Base-by-base conservation (phyloP, 129 eudicot species). In the Pulicaria dysenterica region DNA sequence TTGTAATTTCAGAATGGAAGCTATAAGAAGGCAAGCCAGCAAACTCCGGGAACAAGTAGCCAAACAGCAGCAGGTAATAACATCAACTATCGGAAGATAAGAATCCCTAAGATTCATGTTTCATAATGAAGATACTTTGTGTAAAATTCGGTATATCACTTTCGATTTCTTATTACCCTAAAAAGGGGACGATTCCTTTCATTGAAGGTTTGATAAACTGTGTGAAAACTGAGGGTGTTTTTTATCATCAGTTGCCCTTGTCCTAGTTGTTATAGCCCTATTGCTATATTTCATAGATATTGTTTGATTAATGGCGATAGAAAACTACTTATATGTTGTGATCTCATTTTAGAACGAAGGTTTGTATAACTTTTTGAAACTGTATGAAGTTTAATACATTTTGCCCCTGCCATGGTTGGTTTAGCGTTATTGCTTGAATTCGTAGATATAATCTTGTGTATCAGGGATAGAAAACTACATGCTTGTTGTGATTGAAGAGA, bases 1-100 rank as follows among this genome's bases (percentile, higher is more conserved):
- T 62, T 73, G 43, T n/a, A 73, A 48, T 14, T 24, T 37, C 42
- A 17, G 37, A 7, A 93, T 93, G 98, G 98, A 93, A 51, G 92
- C 98, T 48, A 82, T 93, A 36, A 79, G 83, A 85, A 93, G 75
- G 81, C 98, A 93, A 85, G 98, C 98, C 6, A 93, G 83, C 79
- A 93, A 90, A 84, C 75, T 93, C 13, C 82, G 98, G 69, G 98
- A 93, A 58, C 98, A 93, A 93, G 98, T 93, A 39, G 92, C 96
- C 60, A 93, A 87, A 76, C 98, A 93, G 56, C 98, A 93, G 50
- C 98, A 93, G 98, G 98, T 90, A 64, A 2, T 31, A 3, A 3
- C 31, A 54, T 17, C 15, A 41, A 41, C 19, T 38, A 3, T 6
- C 37, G 14, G 5, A 46, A 59, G 50, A 24, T 16, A 41, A 11